phyloP scores from a whole-genome alignment of 805 yeast species.

The Sungouiella blattae region DNA sequence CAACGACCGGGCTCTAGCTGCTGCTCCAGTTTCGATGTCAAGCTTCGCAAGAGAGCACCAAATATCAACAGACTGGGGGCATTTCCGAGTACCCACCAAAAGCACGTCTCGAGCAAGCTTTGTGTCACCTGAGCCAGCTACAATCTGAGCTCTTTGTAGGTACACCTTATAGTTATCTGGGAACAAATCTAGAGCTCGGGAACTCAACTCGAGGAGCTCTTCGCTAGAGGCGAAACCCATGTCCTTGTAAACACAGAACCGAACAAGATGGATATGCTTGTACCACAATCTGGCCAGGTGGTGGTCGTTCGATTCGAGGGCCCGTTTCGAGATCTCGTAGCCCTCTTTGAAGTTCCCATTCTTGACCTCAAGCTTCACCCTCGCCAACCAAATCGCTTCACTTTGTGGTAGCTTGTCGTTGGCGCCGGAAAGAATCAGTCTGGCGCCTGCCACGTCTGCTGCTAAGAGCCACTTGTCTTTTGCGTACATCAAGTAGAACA shows the following conservation, averaged over 20 bases:
- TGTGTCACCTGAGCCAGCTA: conserved; percentile 25
- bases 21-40: conserved; percentile 37
- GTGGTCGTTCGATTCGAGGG: conserved; percentile 13
- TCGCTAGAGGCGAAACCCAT: conserved; percentile 6
- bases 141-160: conserved; percentile 59
- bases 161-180: conserved; percentile 53
- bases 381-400: conserved; percentile 67
- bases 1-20: conserved; percentile 64
- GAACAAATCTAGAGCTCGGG: conserved; percentile 46
- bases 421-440: conserved; percentile 50
- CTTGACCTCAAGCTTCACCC: conserved; percentile 59
- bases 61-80: conserved; percentile 42
- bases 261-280: conserved; percentile 51
- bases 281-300: conserved; percentile 54
- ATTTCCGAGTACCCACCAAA: conserved; percentile 44
- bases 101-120: conserved; percentile 46
- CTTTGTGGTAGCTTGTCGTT: conserved; percentile 38
- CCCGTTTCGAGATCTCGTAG: conserved; percentile 21
- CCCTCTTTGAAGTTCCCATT: conserved; percentile 41
- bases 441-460: conserved; percentile 48
- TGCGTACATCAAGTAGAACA: conserved; percentile 66
- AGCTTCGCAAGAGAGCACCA: conserved; percentile 54
- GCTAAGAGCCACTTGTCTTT: conserved; percentile 59
- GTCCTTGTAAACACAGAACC: conserved; percentile 31
- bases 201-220: conserved; percentile 25